These are phyloP conservation scores for Macrolepiota fuliginosa DNA, from an alignment of 768 basidiomycete species.

Conservation along the genomic window DNA sequence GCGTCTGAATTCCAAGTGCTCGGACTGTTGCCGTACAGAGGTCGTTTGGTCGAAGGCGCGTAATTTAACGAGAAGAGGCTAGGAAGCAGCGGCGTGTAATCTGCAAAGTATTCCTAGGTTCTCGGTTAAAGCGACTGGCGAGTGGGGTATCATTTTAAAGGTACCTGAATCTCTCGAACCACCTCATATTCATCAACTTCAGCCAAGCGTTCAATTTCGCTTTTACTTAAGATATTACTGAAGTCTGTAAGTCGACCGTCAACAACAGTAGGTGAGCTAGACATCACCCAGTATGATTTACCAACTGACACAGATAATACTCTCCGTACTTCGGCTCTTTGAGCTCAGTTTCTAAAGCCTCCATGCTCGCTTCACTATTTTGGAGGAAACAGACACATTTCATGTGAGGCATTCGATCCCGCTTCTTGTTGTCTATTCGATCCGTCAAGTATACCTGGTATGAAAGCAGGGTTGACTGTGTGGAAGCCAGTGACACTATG, in stretches of 20 bases:
- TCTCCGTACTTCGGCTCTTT: slow-evolving; percentile 93
- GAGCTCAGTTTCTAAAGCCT: slow-evolving; percentile 80
- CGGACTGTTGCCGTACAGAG: slow-evolving; percentile 71
- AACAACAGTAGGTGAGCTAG: slow-evolving; percentile 9
- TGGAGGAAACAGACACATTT: slow-evolving; percentile 96
- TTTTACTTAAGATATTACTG: slow-evolving; percentile 89
- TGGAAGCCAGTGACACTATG: slow-evolving; percentile 91
- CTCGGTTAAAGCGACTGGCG: slow-evolving; percentile 1
- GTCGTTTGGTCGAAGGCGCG: slow-evolving; percentile 55
- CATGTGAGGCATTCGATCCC: slow-evolving; percentile 93
- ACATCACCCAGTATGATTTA: slow-evolving; percentile 45
- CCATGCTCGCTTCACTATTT: slow-evolving; percentile 77
- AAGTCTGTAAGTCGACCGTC: slow-evolving; percentile 61
- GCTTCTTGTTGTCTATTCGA: slow-evolving; percentile 90
- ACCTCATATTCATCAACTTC: slow-evolving; percentile 96
- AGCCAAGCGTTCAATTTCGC: slow-evolving; percentile 87
- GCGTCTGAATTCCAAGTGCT: slow-evolving; percentile 74
- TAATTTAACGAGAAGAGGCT: slow-evolving; percentile 87
- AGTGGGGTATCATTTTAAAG: slow-evolving; percentile 16
- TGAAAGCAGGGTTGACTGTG: slow-evolving; percentile 88
- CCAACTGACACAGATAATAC: slow-evolving; percentile 98
- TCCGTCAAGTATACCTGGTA: slow-evolving; percentile 99
- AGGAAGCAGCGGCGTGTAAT: slow-evolving; percentile 86
- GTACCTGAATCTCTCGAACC: slow-evolving; percentile 93
- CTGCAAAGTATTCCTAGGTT: slow-evolving; percentile 92